Conservation (phyloP, 2,329 filamentous ascomycete species). For the Phyllosticta citriasiana region DNA sequence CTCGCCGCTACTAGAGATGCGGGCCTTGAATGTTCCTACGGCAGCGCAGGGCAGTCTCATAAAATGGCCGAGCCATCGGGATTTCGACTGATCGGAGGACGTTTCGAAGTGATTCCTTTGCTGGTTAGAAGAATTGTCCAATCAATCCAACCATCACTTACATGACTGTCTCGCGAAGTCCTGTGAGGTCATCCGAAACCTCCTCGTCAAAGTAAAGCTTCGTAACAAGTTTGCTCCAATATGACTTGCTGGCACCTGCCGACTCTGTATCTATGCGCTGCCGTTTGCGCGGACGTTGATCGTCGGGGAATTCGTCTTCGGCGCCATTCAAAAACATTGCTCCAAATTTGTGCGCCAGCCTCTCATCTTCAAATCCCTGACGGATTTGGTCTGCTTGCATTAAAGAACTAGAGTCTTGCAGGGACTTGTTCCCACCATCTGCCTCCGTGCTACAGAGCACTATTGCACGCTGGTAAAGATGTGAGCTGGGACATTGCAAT, state of each 20-base stretch:
- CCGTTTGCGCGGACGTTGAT: conserved; percentile 4
- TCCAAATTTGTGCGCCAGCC: not conserved
- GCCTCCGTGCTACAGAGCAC: not conserved
- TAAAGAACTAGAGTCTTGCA: not conserved
- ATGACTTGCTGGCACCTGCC: not conserved
- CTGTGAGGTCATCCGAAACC: not conserved
- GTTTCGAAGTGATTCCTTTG: not conserved
- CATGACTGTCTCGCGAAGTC: not conserved
- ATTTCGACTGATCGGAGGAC: not conserved
- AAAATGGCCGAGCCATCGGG: not conserved
- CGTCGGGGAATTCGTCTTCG: conserved; percentile 1
- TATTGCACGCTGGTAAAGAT: not conserved
- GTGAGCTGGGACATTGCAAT: not conserved
- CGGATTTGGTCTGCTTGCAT: not conserved
- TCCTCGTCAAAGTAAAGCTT: not conserved
- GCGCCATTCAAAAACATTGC: not conserved
- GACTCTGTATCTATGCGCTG: not conserved
- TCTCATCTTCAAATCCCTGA: not conserved
- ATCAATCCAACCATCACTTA: not conserved
- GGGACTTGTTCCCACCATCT: not conserved
- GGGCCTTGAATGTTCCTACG: not conserved
- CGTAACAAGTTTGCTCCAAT: not conserved
- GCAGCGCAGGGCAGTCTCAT: conserved; percentile 9
- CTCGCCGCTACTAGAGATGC: conserved; percentile 1
- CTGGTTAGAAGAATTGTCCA: not conserved